A percentile compares a stretch with the other conserved stretches of the same genome.
phyloP scores from a whole-genome alignment of 345 rosid species.

The Eucalyptus marginata region DNA sequence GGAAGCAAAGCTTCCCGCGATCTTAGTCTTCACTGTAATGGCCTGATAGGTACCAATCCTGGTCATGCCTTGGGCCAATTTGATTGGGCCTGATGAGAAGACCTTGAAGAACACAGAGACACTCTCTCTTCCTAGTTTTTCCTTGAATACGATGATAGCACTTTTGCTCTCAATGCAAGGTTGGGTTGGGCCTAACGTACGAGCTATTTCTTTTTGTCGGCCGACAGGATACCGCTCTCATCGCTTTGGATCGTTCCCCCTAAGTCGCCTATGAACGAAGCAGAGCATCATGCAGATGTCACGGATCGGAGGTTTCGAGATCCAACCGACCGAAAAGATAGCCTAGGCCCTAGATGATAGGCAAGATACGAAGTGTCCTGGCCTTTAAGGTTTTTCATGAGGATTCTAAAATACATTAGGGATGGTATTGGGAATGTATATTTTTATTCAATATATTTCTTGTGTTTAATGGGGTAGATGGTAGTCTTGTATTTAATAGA shows the following conservation, averaged over 20 bases:
- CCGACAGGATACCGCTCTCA: neutral
- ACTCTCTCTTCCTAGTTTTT: neutral
- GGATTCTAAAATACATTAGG: neutral
- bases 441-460: no score
- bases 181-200: neutral
- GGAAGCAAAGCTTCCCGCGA: neutral
- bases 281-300: neutral
- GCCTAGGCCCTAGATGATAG: neutral
- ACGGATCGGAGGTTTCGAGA: neutral
- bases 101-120: neutral
- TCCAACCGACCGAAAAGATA: neutral
- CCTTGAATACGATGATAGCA: neutral
- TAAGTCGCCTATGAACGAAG: neutral
- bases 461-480: neutral
- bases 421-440: neutral
- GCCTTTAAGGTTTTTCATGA: neutral
- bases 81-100: neutral
- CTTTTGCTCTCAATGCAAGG: neutral
- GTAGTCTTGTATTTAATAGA: no score
- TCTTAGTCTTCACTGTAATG: neutral
- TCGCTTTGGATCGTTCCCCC: neutral
- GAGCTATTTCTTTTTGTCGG: neutral
- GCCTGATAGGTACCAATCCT: neutral
- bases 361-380: neutral
- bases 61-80: neutral